These are phyloP conservation scores for Xylaria grammica DNA, from an alignment of 495 filamentous ascomycete species.

Conservation along the genomic window DNA sequence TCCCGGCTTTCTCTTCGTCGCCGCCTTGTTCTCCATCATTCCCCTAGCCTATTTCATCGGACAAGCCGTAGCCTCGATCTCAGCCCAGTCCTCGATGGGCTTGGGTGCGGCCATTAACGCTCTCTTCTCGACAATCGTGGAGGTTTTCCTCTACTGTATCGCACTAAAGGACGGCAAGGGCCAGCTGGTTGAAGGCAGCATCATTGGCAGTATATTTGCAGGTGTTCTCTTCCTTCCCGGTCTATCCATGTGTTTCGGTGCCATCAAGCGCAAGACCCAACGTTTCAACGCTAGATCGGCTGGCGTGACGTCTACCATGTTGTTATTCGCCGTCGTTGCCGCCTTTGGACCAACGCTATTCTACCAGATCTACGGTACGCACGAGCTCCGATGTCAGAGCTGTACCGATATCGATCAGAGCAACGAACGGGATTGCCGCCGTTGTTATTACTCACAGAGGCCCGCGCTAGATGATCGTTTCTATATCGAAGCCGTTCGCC, in stretches of 20 bases:
- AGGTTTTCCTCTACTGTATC: constrained; percentile 97
- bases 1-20: constrained; percentile 82
- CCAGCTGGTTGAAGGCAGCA: constrained; percentile 91
- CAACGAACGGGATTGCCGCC: constrained; percentile 71
- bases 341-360: constrained; percentile 99
- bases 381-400: constrained; percentile 87
- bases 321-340: constrained; percentile 94
- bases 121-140: constrained; percentile 98
- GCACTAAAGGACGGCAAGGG: constrained; percentile 93
- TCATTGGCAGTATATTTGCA: constrained; percentile 97
- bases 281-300: constrained; percentile 98
- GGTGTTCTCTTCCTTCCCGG: constrained; percentile 95
- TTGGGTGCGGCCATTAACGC: constrained; percentile 97
- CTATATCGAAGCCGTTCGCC: constrained; percentile 85
- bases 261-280: constrained; percentile 97
- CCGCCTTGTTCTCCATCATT: constrained; percentile 89
- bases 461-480: constrained; percentile 87
- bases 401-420: constrained; percentile 59
- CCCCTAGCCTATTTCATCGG: constrained; percentile 99
- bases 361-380: constrained; percentile 98
- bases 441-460: constrained; percentile 91
- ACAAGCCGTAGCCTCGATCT: constrained; percentile 98
- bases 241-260: constrained; percentile 98
- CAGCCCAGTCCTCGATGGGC: constrained; percentile 99
- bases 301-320: constrained; percentile 97